Base-by-base conservation (phyloP, 73 alveolate species). In the Symbiodinium natans region DNA sequence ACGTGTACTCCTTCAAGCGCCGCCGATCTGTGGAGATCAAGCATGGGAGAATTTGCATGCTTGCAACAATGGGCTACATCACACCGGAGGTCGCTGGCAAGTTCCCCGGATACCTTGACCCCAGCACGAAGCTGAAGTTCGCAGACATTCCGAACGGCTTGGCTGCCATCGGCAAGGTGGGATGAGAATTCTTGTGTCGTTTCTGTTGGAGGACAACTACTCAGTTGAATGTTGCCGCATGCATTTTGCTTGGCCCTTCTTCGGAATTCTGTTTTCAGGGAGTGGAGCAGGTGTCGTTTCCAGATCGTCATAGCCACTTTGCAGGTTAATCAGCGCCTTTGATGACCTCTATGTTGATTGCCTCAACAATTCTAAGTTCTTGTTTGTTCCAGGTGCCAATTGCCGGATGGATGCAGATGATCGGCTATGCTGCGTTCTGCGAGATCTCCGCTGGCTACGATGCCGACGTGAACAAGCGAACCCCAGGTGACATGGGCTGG, bases 71-170 rank as follows among this genome's bases (percentile, higher is more conserved):
- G n/a, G 93, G 93, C 52, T 84, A 84, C 80, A 84, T 84, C 80
- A 84, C 93, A 7, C 93, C 93, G n/a, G 93, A 84, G 80, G 48
- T 84, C 33, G 93, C 93, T 38, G 93, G 93, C 31, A 84, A 84
- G 56, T 84, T 42, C 34, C 93, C 93, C 19, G 93, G 93, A n/a
- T 84, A 46, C 33, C 80, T 84, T n/a, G 33, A 40, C 34, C 93
- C 93, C 27, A 41, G 52, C 56, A 63, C 93, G 13, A 80, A 80
- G 29, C 56, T 84, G 80, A 84, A 84, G 52, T 84, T 84, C 56
- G 77, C 93, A 10, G 93, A 84, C 56, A 80, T 84, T 46, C 93
- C 93, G 19, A 84, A 84, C 40, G 93, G 93, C 80, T 25, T 84
- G 43, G 93, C 93, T 31, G 93, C 93, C 17, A 84, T 84, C 93